phyloP scores from a whole-genome alignment of 257 asterid genomes.

The Hygrophila difformis region DNA sequence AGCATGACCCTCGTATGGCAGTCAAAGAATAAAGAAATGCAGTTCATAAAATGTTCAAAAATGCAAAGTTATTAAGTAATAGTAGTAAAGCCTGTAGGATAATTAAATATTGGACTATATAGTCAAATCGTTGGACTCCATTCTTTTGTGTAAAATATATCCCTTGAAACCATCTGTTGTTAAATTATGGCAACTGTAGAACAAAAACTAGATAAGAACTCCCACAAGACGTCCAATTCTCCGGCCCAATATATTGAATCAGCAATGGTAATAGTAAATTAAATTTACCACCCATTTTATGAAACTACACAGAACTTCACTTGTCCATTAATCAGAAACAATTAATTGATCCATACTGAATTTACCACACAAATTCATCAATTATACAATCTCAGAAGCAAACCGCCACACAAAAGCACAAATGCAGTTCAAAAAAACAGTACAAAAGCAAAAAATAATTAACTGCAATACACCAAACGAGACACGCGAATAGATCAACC shows the following conservation, averaged over 20 bases:
- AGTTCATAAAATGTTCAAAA: too few species aligned
- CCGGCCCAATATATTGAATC: background rate
- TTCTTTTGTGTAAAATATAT: background rate
- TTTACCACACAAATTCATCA: slow-evolving; percentile 2
- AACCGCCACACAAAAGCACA: background rate
- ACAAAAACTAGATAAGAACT: background rate
- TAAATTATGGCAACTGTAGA: background rate
- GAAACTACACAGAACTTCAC: slow-evolving; percentile 2
- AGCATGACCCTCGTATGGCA: too few species aligned
- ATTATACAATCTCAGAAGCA: background rate
- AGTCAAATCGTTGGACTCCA: too few species aligned
- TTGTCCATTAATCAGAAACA: background rate
- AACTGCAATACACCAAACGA: background rate
- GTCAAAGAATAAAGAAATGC: too few species aligned
- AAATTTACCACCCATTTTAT: slow-evolving; percentile 1
- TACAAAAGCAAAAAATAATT: background rate
- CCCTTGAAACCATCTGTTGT: background rate
- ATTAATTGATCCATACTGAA: too few species aligned
- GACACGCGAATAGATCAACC: slow-evolving; percentile 2
- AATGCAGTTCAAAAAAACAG: background rate
- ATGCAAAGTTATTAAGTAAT: too few species aligned
- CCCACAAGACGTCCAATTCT: background rate
- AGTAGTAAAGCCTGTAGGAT: too few species aligned
- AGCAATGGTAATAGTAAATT: background rate
- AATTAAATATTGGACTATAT: too few species aligned